These are phyloP conservation scores for Candida ipomoeae DNA, from an alignment of 805 yeast genomes.

Conservation along the genomic window DNA sequence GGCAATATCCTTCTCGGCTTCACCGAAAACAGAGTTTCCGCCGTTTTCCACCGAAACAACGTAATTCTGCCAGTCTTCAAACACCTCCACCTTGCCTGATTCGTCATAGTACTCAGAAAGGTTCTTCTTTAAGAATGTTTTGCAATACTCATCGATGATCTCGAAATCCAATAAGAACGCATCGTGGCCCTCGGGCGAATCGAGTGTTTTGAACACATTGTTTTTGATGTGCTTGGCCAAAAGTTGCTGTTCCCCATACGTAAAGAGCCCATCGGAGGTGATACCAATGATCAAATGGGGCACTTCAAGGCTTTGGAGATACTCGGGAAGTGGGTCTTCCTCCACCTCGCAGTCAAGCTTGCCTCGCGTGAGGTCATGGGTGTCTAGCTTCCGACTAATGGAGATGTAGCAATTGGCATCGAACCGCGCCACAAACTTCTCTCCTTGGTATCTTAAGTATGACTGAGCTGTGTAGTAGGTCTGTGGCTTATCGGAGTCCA, in stretches of 20 bases:
- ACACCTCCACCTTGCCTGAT: conserved; percentile 41
- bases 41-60: conserved; percentile 39
- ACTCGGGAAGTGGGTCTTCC: conserved; percentile 39
- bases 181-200: conserved; percentile 96
- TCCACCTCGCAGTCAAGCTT: conserved; percentile 39
- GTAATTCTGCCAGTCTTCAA: conserved; percentile 38
- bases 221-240: conserved; percentile 73
- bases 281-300: conserved; percentile 88
- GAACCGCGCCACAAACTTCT: conserved; percentile 81
- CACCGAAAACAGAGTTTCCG: conserved; percentile 77
- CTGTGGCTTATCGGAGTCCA: conserved; percentile 33
- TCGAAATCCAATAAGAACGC: conserved; percentile 90
- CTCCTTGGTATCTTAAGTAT: conserved; percentile 90
- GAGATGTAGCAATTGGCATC: conserved; percentile 97
- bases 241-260: conserved; percentile 84
- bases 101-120: conserved; percentile 53
- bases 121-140: conserved; percentile 57
- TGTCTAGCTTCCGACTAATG: conserved; percentile 87
- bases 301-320: conserved; percentile 55
- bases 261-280: conserved; percentile 87
- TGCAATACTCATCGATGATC: conserved; percentile 67
- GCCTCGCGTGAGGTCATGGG: conserved; percentile 89
- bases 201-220: conserved; percentile 62
- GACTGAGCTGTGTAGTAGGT: conserved; percentile 91
- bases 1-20: conserved; percentile 84